These are phyloP conservation scores for Herpotrichia juniperi DNA, from an alignment of 2,329 filamentous ascomycete genomes.

Conservation along the genomic window DNA sequence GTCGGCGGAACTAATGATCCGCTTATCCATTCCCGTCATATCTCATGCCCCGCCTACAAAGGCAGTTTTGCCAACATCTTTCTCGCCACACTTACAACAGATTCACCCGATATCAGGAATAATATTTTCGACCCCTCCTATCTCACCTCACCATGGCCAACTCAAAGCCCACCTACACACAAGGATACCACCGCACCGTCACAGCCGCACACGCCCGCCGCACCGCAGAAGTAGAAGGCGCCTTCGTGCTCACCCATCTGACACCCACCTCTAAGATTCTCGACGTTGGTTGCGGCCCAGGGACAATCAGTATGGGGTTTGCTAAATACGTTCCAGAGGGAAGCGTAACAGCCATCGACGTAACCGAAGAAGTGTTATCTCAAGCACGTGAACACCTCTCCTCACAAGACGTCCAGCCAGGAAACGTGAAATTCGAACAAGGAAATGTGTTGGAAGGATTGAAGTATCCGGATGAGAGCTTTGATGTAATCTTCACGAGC, in stretches of 20 bases:
- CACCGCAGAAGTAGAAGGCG: conserved; percentile 43
- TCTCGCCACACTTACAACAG: no score
- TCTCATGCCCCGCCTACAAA: no score
- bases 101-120: no score
- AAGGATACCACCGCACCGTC: conserved; percentile 34
- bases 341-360: conserved; percentile 48
- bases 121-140: no score
- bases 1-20: no score
- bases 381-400: conserved; percentile 31
- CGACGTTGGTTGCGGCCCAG: conserved; percentile 51
- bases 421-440: conserved; percentile 36
- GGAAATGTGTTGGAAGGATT: conserved; percentile 46
- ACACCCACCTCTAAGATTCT: conserved; percentile 38
- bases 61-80: no score
- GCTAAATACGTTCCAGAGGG: conserved; percentile 47
- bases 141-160: not conserved
- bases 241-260: conserved; percentile 22
- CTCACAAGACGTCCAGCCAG: conserved; percentile 11
- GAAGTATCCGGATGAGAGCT: conserved; percentile 50
- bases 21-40: no score
- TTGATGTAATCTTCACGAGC: conserved; percentile 62
- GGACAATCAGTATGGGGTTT: conserved; percentile 49
- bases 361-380: conserved; percentile 44
- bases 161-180: conserved; percentile 27
- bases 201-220: conserved; percentile 40